phyloP scores from a whole-genome alignment of 2,329 filamentous ascomycete species.

The Fusarium veterinarium region DNA sequence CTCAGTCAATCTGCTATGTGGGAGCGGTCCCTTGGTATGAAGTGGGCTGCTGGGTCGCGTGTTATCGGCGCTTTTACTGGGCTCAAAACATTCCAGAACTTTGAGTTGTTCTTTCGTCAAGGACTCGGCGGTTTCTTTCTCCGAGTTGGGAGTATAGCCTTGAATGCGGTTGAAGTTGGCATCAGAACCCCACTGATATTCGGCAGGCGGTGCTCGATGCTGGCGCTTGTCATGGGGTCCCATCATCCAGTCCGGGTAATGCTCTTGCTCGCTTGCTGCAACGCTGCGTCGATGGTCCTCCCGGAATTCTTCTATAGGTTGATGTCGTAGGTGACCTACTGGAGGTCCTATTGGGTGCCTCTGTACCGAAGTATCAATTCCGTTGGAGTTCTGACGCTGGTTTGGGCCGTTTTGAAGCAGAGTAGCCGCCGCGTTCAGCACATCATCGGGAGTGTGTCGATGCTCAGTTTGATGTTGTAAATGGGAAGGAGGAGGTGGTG shows the following conservation, averaged over 20 bases:
- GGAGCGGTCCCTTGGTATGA: constrained; percentile 30
- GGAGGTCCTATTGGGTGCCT: constrained; percentile 49
- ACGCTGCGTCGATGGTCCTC: constrained; percentile 53
- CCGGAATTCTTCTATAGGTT: constrained; percentile 56
- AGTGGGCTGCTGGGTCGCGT: constrained; percentile 69
- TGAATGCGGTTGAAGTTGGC: constrained; percentile 68
- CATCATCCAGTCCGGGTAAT: constrained; percentile 58
- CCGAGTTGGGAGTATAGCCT: constrained; percentile 67
- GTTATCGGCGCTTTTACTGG: constrained; percentile 67
- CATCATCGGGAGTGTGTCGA: constrained; percentile 61
- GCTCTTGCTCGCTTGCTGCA: constrained; percentile 48
- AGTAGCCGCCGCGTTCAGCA: constrained; percentile 67
- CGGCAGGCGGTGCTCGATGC: constrained; percentile 53
- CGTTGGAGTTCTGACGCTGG: constrained; percentile 40
- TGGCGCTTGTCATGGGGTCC: constrained; percentile 46
- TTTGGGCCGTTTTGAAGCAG: constrained; percentile 58
- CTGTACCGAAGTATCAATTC: constrained; percentile 38
- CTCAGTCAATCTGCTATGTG: constrained; percentile 36
- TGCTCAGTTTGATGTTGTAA: constrained; percentile 46
- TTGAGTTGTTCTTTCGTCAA: constrained; percentile 66
- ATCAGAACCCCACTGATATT: constrained; percentile 76
- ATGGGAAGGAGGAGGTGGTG: constrained; percentile 44
- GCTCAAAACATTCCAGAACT: constrained; percentile 67
- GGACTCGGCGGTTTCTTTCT: constrained; percentile 68
- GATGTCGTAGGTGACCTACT: constrained; percentile 56